These are phyloP conservation scores for Ogataea neopini DNA, from an alignment of 805 yeast genomes.

Conservation along the genomic window DNA sequence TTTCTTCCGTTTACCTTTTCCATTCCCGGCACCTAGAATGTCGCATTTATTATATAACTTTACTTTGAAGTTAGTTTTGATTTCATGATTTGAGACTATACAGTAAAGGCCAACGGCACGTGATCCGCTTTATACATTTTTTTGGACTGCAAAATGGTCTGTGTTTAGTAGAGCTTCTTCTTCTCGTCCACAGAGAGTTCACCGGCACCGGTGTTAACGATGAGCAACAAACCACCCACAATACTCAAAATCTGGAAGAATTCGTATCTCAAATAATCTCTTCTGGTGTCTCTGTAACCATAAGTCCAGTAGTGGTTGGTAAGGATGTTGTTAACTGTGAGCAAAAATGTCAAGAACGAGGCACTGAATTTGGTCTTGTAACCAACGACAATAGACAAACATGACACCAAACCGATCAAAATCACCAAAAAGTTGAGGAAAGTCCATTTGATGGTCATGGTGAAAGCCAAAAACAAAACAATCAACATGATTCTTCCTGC, in stretches of 20 bases:
- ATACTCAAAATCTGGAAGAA: constrained; percentile 92
- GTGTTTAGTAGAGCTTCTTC: constrained; percentile 78
- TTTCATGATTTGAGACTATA: constrained; percentile 1
- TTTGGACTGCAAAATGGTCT: neutral
- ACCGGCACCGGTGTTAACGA: constrained; percentile 96
- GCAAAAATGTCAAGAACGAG: constrained; percentile 61
- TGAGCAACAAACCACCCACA: constrained; percentile 88
- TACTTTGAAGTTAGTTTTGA: neutral
- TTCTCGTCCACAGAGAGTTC: constrained; percentile 91
- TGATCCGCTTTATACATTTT: constrained; percentile 1
- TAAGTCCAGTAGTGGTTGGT: constrained; percentile 90
- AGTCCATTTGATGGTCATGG: constrained; percentile 74
- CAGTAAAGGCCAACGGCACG: constrained; percentile 1
- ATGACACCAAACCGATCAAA: constrained; percentile 65
- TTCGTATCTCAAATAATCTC: constrained; percentile 90
- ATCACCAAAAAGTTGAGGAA: constrained; percentile 63
- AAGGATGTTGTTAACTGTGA: constrained; percentile 72
- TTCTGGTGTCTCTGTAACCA: constrained; percentile 65
- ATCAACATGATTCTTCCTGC: constrained; percentile 89
- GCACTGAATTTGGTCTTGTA: constrained; percentile 92
- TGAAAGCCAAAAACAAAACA: constrained; percentile 80
- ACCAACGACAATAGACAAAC: constrained; percentile 83
- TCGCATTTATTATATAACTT: neutral
- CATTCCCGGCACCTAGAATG: neutral
- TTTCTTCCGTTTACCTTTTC: constrained; percentile 2